Evolutionary conservation across 2,329 filamentous ascomycete species (phyloP).

Genomic region (Diaporthe ilicicola): DNA sequence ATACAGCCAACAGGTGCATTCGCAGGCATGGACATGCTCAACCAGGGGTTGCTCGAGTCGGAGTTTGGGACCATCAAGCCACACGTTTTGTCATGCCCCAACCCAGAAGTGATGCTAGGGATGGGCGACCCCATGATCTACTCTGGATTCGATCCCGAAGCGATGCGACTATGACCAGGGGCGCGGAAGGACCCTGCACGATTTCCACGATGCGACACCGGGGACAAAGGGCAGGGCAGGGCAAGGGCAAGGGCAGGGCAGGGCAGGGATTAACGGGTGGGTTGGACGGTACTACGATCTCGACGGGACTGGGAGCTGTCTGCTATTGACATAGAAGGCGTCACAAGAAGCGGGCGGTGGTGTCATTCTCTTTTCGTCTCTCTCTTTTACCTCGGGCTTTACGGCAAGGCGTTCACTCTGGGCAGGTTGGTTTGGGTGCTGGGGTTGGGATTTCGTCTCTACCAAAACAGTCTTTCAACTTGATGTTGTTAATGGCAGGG

Average conservation of each 20-base stretch:
- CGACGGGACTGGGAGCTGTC: neutral
- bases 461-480: neutral
- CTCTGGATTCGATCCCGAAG: constrained; percentile 58
- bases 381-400: neutral
- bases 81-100: constrained; percentile 60
- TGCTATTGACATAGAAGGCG: constrained; percentile 19
- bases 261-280: neutral
- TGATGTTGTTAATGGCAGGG: neutral
- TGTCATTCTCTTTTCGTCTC: neutral
- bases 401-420: constrained; percentile 18
- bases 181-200: neutral
- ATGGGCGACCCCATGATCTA: constrained; percentile 68
- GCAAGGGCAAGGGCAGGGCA: too few relatives aligned
- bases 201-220: neutral
- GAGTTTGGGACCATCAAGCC: constrained; percentile 65
- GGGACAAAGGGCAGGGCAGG: neutral
- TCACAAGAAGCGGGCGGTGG: neutral
- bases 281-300: neutral
- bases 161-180: constrained; percentile 47
- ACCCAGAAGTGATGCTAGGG: constrained; percentile 65
- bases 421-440: neutral
- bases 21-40: constrained; percentile 56
- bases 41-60: constrained; percentile 59
- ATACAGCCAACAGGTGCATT: constrained; percentile 51
- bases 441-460: neutral